Percentiles rank a stretch among this genome's conserved stretches.
phyloP scores from a whole-genome alignment of 2,329 filamentous ascomycete genomes.

The Penicillium sp. region DNA sequence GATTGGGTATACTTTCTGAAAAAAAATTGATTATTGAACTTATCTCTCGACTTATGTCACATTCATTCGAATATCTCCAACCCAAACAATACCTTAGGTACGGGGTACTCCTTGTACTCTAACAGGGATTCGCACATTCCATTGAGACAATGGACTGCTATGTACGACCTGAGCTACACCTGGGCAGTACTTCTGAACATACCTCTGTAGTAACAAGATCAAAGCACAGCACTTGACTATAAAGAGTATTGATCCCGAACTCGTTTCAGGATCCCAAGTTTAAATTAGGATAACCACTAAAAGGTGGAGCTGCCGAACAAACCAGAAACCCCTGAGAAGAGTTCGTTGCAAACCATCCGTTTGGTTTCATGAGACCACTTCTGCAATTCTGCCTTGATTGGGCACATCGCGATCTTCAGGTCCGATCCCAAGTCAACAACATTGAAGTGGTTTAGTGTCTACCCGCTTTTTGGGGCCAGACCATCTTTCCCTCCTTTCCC shows the following conservation, averaged over 20 bases:
- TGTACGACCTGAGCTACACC: neutral
- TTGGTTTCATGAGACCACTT: neutral
- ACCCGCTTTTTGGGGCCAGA: constrained; percentile 10
- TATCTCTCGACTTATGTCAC: too few relatives aligned
- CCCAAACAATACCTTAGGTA: too few relatives aligned
- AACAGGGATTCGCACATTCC: constrained; percentile 9
- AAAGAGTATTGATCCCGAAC: constrained; percentile 16
- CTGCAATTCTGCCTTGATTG: constrained; percentile 5
- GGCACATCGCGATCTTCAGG: constrained; percentile 9
- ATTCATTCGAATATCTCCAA: neutral
- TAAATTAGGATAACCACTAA: constrained; percentile 25
- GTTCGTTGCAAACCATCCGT: constrained; percentile 6
- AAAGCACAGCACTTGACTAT: constrained; percentile 3
- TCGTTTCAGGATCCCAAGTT: constrained; percentile 21
- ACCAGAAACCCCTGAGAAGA: constrained; percentile 21
- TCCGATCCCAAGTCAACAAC: constrained; percentile 2
- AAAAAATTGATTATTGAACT: too few relatives aligned
- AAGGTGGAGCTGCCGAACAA: constrained; percentile 22
- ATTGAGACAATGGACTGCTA: constrained; percentile 1
- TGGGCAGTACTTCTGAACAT: neutral
- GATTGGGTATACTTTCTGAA: neutral
- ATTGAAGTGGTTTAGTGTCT: neutral
- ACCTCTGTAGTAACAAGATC: neutral
- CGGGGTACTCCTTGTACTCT: too few relatives aligned
- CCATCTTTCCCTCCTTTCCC: constrained; percentile 13